Base-by-base conservation (phyloP, 2,329 filamentous ascomycete genomes). In the Sclerotinia glacialis region DNA sequence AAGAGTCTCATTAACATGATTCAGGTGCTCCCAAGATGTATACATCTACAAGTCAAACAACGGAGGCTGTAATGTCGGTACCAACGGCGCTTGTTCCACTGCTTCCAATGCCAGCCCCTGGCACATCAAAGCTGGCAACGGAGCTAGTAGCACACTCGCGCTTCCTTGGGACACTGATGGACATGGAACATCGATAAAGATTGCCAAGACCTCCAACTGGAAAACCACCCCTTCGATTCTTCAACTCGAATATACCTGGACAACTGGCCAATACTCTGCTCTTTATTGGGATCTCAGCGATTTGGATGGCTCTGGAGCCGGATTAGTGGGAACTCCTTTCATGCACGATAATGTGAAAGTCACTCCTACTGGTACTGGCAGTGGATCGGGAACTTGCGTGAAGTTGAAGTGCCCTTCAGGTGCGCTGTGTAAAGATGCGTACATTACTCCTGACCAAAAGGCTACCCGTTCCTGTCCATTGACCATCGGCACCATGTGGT, bases 231-330 rank as follows among this genome's bases (percentile, higher is more conserved):
- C 64, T 50, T 31, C 64, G 8, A 23, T 67, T 16, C 53, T 67
- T 14, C 65, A 67, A 58, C 37, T 65, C 31, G 65, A 67, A 59
- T 67, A 67, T 55, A 5, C 61, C 28, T 64, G 60, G 59, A 58
- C 50, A 21, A 65, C 50, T 34, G 64, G 64, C 18, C 5, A 49
- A 26, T 65, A 65, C n/a, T 26, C 50, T 52, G 21, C 12, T 9
- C 65, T 67, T n/a, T 67, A 58, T 31, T 67, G 65, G 65, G 65
- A 67, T 23, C 60, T 67, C 14, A 64, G 60, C 18, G 61, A 67
- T 52, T 34, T 67, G 18, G 65, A 67, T 46, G 65, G 65, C 14
- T 31, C 59, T 21, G 65, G 65, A 28, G 23, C 42, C 28, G 65
- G 61, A 23, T 50, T 67, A n/a, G 65, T 65, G 2, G 65, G 65